A percentile compares a stretch with the other conserved stretches of the same genome.
Conservation (phyloP, 257 asterid species). For the Solanum gracilifrons region DNA sequence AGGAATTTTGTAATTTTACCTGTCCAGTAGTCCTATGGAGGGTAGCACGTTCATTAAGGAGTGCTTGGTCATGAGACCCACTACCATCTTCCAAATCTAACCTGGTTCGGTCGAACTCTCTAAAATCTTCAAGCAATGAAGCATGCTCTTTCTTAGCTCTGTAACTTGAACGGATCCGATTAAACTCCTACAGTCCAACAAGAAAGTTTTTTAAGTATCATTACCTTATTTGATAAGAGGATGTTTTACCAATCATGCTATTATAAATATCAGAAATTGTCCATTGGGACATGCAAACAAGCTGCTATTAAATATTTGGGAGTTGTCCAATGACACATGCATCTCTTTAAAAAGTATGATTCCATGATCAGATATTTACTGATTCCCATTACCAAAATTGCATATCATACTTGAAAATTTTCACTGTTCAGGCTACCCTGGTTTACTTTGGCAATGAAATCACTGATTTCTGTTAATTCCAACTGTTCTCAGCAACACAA, state of each 20-base stretch:
- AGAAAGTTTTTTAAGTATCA: not conserved
- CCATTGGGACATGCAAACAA: not conserved
- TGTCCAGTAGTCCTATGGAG: conserved; percentile 71
- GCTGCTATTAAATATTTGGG: not conserved
- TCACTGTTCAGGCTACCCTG: not conserved
- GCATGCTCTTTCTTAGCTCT: conserved; percentile 97
- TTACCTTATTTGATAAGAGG: not conserved
- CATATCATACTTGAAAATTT: not conserved
- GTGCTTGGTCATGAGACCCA: conserved; percentile 76
- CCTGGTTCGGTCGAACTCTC: conserved; percentile 91
- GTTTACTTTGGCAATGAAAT: not conserved
- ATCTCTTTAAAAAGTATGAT: not conserved
- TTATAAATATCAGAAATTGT: not conserved
- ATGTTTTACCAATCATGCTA: not conserved
- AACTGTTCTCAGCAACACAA: not conserved
- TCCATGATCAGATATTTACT: not conserved
- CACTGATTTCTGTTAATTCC: not conserved
- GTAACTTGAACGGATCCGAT: conserved; percentile 75
- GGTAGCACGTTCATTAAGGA: conserved; percentile 80
- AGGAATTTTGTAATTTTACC: conserved; percentile 26
- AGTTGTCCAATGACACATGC: not conserved
- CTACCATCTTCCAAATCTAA: conserved; percentile 91
- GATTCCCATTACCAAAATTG: not conserved
- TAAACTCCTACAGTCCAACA: conserved; percentile 54
- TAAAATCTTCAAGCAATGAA: conserved; percentile 86